Base-by-base conservation (phyloP, 208 protist species). In the Trichomonas gallinae region DNA sequence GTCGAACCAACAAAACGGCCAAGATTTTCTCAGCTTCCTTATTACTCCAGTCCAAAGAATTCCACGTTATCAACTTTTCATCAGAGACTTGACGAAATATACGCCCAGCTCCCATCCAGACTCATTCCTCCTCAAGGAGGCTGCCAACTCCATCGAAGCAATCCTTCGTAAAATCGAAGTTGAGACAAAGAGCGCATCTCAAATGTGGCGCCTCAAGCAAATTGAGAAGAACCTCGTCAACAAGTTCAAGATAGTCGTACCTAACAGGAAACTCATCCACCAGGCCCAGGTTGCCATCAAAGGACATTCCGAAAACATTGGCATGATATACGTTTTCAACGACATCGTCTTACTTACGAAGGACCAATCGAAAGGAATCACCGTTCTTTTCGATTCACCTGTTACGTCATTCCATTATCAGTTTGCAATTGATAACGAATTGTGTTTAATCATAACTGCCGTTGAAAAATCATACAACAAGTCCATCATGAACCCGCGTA, bases 1-100 rank as follows among this genome's bases (percentile, higher is more conserved):
- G 8, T 42, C 42, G 11, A 26, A 48, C 21, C 15, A 93, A 17
- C 42, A 93, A 36, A 89, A 89, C 36, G 83, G 83, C 6, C 42
- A 38, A 58, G 44, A 48, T 51, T 93, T 93, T 17, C 4, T 93
- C 0, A 48, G 40, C 13, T 93, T 48, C 15, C 44, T 48, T 93
- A 51, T 93, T 38, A 93, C 87, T 11, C 87, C 87, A 38, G 87
- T 93, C 10, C 87, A 93, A 51, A 48, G 87, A 42, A 48, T 48
- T 93, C 87, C 87, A 38, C 87, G 87, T 51, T 93, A 93, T 93
- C 87, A 42, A 51, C 46, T 93, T 49, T 51, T 93, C 6, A 93
- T 93, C 51, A 40, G 87, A 23, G 87, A 93, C 34, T 51, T 93
- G 34, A n/a, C 26, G 13, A 93, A 93, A 36, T 58, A 51, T 38